Evolutionary conservation across 768 basidiomycete genomes (phyloP).

Genomic region (Hemileccinum rubropunctum): DNA sequence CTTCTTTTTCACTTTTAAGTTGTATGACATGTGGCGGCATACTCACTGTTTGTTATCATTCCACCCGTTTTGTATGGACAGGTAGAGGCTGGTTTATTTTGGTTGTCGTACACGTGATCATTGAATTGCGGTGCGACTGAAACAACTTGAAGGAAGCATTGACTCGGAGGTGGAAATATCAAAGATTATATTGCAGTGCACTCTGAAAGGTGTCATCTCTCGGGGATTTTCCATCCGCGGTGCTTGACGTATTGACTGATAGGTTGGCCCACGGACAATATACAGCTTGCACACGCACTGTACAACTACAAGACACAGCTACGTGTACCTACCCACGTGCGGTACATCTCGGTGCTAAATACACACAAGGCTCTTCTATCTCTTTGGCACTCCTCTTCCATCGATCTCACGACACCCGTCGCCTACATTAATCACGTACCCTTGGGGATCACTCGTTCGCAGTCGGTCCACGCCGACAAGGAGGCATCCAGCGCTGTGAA

Average conservation of each 20-base stretch:
- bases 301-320: slow-evolving; percentile 68
- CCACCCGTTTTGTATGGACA: slow-evolving; percentile 47
- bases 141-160: slow-evolving; percentile 48
- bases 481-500: slow-evolving; percentile 56
- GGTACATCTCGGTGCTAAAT: slow-evolving; percentile 53
- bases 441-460: slow-evolving; percentile 70
- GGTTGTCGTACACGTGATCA: slow-evolving; percentile 18
- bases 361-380: slow-evolving; percentile 58
- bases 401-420: slow-evolving; percentile 57
- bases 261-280: slow-evolving; percentile 67
- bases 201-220: slow-evolving; percentile 41
- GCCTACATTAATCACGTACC: slow-evolving; percentile 71
- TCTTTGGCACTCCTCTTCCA: slow-evolving; percentile 48
- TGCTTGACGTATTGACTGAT: background rate
- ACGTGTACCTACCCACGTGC: slow-evolving; percentile 50
- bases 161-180: slow-evolving; percentile 59
- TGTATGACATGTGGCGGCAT: background rate
- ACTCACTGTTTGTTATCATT: slow-evolving; percentile 39
- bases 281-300: slow-evolving; percentile 72
- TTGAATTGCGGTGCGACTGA: background rate
- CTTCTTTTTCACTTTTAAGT: background rate
- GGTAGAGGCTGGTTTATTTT: slow-evolving; percentile 45
- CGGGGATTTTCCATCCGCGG: no score
- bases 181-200: slow-evolving; percentile 54
- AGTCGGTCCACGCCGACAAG: slow-evolving; percentile 60